Evolutionary conservation across 2,329 filamentous ascomycete genomes (phyloP).

Genomic region (Xylaria multiplex): DNA sequence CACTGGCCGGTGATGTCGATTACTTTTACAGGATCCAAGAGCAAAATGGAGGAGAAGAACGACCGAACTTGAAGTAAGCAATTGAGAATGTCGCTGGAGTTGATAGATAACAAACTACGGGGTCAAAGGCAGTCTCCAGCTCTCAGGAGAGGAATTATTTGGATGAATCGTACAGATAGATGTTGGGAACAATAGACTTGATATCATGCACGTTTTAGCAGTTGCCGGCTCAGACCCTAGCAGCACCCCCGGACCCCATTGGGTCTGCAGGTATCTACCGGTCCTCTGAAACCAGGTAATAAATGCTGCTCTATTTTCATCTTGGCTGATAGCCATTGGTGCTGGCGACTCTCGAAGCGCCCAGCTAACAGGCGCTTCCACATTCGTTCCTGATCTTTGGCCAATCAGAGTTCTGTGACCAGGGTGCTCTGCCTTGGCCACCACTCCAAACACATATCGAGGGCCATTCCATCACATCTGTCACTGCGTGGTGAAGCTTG

Average conservation of each 20-base stretch:
- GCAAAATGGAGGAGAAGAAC: constrained; percentile 13
- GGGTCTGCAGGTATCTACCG: constrained; percentile 35
- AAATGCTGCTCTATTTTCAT: constrained; percentile 41
- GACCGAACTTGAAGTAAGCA: constrained; percentile 6
- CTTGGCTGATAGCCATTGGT: constrained; percentile 40
- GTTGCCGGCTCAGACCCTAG: constrained; percentile 32
- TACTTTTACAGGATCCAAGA: constrained; percentile 2
- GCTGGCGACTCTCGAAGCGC: constrained; percentile 40
- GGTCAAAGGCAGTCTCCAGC: constrained; percentile 24
- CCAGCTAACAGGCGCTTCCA: constrained; percentile 37
- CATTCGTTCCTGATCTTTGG: constrained; percentile 18
- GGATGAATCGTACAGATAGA: constrained; percentile 42
- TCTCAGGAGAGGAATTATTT: constrained; percentile 30
- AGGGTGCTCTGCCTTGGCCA: constrained; percentile 37
- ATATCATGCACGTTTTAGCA: constrained; percentile 41
- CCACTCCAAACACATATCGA: constrained; percentile 34
- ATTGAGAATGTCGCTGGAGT: constrained; percentile 19
- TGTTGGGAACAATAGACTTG: constrained; percentile 31
- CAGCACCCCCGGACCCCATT: constrained; percentile 34
- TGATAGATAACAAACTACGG: constrained; percentile 16
- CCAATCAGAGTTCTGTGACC: constrained; percentile 37
- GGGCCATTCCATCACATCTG: constrained; percentile 43
- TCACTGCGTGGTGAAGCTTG: constrained; percentile 31
- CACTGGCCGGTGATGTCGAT: constrained; percentile 10
- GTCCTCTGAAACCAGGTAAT: constrained; percentile 39